Evolutionary conservation across 202 grass and related monocot species (phyloP), one percentile per base, ranked within the genome.

Genomic region (Setaria viridis): DNA sequence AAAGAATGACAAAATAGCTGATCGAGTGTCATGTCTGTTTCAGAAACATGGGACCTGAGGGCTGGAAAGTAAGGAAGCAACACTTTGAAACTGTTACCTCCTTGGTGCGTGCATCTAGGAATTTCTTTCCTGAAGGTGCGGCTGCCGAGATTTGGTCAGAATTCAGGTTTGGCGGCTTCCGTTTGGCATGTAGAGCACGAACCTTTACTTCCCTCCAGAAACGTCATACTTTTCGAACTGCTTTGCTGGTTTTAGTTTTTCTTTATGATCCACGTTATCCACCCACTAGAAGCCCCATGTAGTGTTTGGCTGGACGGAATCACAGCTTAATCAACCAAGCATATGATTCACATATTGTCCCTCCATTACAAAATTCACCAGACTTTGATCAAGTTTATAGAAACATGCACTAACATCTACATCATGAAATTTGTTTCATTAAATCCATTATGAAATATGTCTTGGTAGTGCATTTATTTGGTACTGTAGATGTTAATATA

Each of bases 21-120:
- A 43, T 46, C 1, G 11, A 79, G 60, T 74, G 53, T 4, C 63
- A 73, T 90, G 34, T 46, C 32, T 20, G 12, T 85, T 80, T 72
- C 90, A 99, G 93, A 88, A 99, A 99, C 72, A 94, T 91, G 79
- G 96, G 96, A n/a, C 96, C 93, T 80, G 95, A 98, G 89, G 96
- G 96, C 76, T 99, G 96, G 96, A 94, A 92, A 86, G 64, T 99
- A 88, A 90, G 84, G 39, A 88, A 99, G 68, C 82, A 86, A 70
- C 96, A 94, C 86, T 94, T 99, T 34, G 90, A 99, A 56, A 94
- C 91, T 53, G 82, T 95, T 56, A 95, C 93, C 33, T 84, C 88
- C 9, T 91, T 95, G 88, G 87, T 94, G 71, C 88, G 86, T 79
- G 84, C 91, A 70, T 95, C 89, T 78, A 84, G 93, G 78, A 94